Base-by-base conservation (phyloP, 2,329 filamentous ascomycete genomes). In the Cordyceps fumosorosea region DNA sequence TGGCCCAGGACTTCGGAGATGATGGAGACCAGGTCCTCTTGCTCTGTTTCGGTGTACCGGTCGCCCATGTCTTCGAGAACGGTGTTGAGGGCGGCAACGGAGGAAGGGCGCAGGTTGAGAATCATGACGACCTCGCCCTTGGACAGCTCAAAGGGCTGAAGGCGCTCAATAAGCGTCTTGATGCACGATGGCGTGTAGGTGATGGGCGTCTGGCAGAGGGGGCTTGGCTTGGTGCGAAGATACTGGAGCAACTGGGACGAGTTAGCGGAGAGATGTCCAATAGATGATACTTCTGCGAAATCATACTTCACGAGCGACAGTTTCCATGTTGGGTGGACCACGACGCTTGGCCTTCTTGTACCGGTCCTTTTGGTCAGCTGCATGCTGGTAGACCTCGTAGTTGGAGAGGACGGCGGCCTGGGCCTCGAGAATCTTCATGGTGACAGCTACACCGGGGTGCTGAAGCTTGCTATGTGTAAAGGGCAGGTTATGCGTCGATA, bases 361-460 rank as follows among this genome's bases (percentile, higher is more conserved):
- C 54, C 77, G 75, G 61, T 77, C 74, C 57, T 79, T 79, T 69
- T 85, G 82, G 53, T 86, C 81, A 6, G 76, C 75, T 45, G 91
- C 75, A 67, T 90, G 88, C 62, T 81, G 78, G 68, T 86, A 87
- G 65, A 91, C 88, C 78, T 91, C 89, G 66, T 84, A 88, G 73
- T 91, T 91, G 71, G 85, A 84, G 69, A 92, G 78, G 48, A 87
- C 81, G 5, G 87, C 87, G 34, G 84, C 84, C 71, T 91, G 87
- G 3, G 88, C 79, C 69, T 89, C 88, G 68, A 91, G 76, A 69
- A 92, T 84, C 81, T 90, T 88, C 85, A 88, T 87, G 22, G 42
- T 72, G 68, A 16, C 42, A 12, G 40, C 14, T 44, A 14, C 16
- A n/a, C 16, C 8, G 40, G n/a, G 16, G 22, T 11, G 22, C 16